Evolutionary conservation across 192 early-diverging fungal species (phyloP), one percentile per base, ranked within the genome.

Genomic region (Phlyctochytrium bullatum): DNA sequence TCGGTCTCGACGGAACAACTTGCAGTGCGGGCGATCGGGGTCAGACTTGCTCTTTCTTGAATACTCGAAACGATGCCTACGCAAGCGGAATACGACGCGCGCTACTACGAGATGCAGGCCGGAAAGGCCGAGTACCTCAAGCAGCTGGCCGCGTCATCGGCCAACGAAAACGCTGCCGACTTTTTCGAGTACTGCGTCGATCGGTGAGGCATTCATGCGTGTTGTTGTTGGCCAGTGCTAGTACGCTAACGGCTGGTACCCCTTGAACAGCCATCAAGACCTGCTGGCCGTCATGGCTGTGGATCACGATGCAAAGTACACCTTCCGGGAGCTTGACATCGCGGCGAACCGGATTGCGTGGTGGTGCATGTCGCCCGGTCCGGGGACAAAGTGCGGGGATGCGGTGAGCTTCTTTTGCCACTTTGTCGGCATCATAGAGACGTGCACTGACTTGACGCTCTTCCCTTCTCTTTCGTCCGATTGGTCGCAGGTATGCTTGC

Each of bases 321-420:
- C 65, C 2, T 66, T 61, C 65, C 2, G 65, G 1, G 61, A 66
- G 56, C 35, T 66, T 2, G 65, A 66, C 32, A 52, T 3, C 16
- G 65, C 65, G 2, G 65, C 65, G 2, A 66, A 66, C 35, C 52
- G 65, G 23, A 61, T 66, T 24, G 65, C 65, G 3, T 25, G 29
- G 6, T 66, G 65, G 65, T 52, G 25, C 4, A 16, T 4, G 6
- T 23, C 20, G 2, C 10, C 6, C 56, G 23, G 65, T 3, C 33
- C 32, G 2, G 12, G 40, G 20, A 20, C 20, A 20, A 47, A 47
- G 40, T 6, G 10, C 40, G 40, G 40, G 40, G 40, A 47, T 47
- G 20, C 40, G 40, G 40, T 47, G 20, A 14, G 40, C 20, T 47
- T n/a, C n/a, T n/a, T n/a, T n/a, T n/a, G n/a, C n/a, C n/a, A n/a